phyloP scores from a whole-genome alignment of 805 yeast genomes.

The Saturnispora silvae region DNA sequence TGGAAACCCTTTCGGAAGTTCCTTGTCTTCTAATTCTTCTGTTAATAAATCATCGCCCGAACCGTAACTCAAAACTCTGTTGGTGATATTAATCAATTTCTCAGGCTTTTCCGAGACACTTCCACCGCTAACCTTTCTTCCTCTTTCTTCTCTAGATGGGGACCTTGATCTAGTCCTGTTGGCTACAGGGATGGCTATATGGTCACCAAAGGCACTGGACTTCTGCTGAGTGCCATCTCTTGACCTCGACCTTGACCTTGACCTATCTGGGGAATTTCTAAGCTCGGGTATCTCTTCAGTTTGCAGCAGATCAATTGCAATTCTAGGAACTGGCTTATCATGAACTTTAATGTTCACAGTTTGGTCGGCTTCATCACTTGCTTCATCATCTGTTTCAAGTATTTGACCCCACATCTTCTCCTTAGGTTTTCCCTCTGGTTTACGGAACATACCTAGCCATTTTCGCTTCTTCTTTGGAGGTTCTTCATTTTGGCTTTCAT shows the following conservation, averaged over 20 bases:
- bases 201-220: slow-evolving; percentile 1
- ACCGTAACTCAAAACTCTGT: slow-evolving; percentile 22
- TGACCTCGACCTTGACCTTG: slow-evolving; percentile 4
- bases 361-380: neutral
- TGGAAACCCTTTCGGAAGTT: slow-evolving; percentile 17
- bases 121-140: neutral
- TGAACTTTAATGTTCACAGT: slow-evolving; percentile 3
- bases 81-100: slow-evolving; percentile 8
- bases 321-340: slow-evolving; percentile 1
- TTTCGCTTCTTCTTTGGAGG: slow-evolving; percentile 5
- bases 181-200: slow-evolving; percentile 11
- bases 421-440: neutral
- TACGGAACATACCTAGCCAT: neutral
- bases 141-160: slow-evolving; percentile 19
- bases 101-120: slow-evolving; percentile 5
- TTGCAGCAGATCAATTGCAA: slow-evolving; percentile 5
- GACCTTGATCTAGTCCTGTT: slow-evolving; percentile 18
- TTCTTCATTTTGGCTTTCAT: neutral
- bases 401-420: slow-evolving; percentile 3
- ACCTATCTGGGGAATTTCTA: slow-evolving; percentile 1
- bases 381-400: slow-evolving; percentile 1
- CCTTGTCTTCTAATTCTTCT: slow-evolving; percentile 9
- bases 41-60: slow-evolving; percentile 16
- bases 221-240: neutral
- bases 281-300: slow-evolving; percentile 1